Evolutionary conservation across 2,329 filamentous ascomycete species (phyloP).

Genomic region (Fusarium xylarioides): DNA sequence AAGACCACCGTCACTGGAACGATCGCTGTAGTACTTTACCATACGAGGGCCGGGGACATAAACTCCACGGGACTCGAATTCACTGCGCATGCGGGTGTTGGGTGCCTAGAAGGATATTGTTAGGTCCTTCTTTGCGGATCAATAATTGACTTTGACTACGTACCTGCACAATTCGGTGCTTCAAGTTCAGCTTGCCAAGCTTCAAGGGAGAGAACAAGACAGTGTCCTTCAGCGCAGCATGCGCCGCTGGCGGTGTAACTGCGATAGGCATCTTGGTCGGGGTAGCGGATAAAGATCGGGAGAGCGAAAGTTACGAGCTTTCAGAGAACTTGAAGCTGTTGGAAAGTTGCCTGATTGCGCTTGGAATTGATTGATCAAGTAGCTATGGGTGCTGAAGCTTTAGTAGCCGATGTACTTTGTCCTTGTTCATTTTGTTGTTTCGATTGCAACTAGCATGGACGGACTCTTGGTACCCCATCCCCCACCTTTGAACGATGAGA

Average conservation of each 20-base stretch:
- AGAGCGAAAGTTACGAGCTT: too few relatives aligned
- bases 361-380: not conserved
- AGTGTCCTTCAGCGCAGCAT: slow-evolving; percentile 39
- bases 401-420: not conserved
- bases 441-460: not conserved
- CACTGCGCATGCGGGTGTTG: slow-evolving; percentile 26
- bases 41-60: slow-evolving; percentile 45
- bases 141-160: not conserved
- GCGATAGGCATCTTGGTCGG: slow-evolving; percentile 20
- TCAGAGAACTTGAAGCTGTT: not conserved
- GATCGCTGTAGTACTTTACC: slow-evolving; percentile 44
- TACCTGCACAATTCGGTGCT: slow-evolving; percentile 51
- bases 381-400: slow-evolving; percentile 5
- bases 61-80: slow-evolving; percentile 46
- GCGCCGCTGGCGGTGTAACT: slow-evolving; percentile 28
- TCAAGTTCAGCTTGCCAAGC: slow-evolving; percentile 46
- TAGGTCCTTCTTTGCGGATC: not conserved
- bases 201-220: slow-evolving; percentile 48
- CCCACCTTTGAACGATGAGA: not conserved
- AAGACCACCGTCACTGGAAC: slow-evolving; percentile 46
- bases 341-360: not conserved
- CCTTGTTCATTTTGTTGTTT: not conserved
- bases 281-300: not conserved
- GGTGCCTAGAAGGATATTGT: not conserved
- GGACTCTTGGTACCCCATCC: not conserved